Percentiles rank a stretch among this genome's conserved stretches.
These are phyloP conservation scores for Apiospora phragmitis DNA, from an alignment of 2,329 filamentous ascomycete genomes.

Conservation along the genomic window DNA sequence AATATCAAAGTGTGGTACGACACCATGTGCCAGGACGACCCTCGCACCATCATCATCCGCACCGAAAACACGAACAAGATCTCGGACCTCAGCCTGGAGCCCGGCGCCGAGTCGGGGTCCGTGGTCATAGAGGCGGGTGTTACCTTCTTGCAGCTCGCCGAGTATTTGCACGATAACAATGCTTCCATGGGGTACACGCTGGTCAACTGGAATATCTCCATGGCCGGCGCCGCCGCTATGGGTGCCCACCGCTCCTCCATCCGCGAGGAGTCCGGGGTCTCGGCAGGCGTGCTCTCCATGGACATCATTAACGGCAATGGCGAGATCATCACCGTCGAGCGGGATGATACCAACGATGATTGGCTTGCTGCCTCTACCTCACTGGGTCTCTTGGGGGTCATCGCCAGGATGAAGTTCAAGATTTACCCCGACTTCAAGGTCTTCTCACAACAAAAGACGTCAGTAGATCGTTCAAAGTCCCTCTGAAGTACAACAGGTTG, in stretches of 20 bases:
- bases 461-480: constrained; percentile 21
- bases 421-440: constrained; percentile 53
- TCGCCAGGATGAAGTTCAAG: constrained; percentile 48
- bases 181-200: constrained; percentile 51
- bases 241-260: constrained; percentile 51
- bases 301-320: constrained; percentile 51
- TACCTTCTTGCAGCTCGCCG: constrained; percentile 51
- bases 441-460: constrained; percentile 50
- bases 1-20: constrained; percentile 46
- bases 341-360: constrained; percentile 44
- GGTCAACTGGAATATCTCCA: constrained; percentile 55
- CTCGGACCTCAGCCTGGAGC: constrained; percentile 42
- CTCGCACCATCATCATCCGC: constrained; percentile 47
- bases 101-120: constrained; percentile 38
- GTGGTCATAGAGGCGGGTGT: constrained; percentile 53
- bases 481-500: background rate
- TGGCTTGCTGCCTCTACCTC: constrained; percentile 54
- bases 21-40: constrained; percentile 52
- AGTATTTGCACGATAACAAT: constrained; percentile 46
- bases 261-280: constrained; percentile 50
- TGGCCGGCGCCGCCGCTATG: constrained; percentile 53
- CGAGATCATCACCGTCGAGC: constrained; percentile 41
- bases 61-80: constrained; percentile 46
- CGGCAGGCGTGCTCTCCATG: constrained; percentile 47
- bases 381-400: constrained; percentile 48